Base-by-base conservation (phyloP, 768 basidiomycete species). In the Kwoniella europaea region DNA sequence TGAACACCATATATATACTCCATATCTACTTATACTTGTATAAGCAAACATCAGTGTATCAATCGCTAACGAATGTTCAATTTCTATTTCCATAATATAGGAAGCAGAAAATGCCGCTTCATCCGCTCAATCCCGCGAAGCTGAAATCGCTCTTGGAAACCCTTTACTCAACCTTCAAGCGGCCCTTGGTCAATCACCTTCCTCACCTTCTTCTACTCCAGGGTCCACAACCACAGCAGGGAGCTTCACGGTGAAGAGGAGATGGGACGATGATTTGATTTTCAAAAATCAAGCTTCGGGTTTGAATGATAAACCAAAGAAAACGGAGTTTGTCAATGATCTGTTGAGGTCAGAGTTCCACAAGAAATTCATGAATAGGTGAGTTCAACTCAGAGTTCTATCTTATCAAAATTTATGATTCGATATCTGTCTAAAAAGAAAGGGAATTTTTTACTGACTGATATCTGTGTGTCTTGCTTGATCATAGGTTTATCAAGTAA, bases 261-360 rank as follows among this genome's bases (percentile, higher is more conserved):
- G 95, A 68, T 98, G 95, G 95, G 95, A 97, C 82, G 94, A 97
- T 78, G 94, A 99, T 84, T 86, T 97, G 65, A 94, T 98, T 79
- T 98, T 98, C 89, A 98, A 98, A 86, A 98, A 98, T 83, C 97
- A 99, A 84, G 93, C 97, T 0, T 90, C 90, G 84, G 88, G 87
- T 42, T 82, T 87, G 58, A 90, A 90, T 74, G 86, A 87, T 64
- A 87, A 86, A 80, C 84, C 86, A 2, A 87, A 88, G 76, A 90
- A 90, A 13, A 77, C 77, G 9, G 90, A 91, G 68, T 98, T 98
- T 80, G 94, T 98, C 72, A 98, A 99, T 81, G 97, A 98, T 84
- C 86, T 98, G 61, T 84, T 98, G 71, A 88, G 96, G 82, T 95
- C 73, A 67, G 82, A 83, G 65, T 83, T 83, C 64, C 82, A 83